These are phyloP conservation scores for Trypanosoma avium DNA, from an alignment of 208 protist genomes.

Conservation along the genomic window DNA sequence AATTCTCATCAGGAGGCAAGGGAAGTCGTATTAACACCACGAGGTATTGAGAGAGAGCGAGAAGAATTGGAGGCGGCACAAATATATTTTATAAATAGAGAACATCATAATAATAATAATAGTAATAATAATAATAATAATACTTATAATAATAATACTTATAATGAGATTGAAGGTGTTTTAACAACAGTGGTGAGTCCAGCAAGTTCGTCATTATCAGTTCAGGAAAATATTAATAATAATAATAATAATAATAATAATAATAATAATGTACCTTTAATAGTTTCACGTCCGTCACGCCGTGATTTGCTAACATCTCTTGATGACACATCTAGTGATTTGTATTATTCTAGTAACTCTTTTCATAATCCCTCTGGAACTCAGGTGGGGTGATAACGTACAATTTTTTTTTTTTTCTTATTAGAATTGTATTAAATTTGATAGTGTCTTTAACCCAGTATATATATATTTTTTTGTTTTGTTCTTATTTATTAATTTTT, in stretches of 20 bases:
- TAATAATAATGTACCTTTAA: not conserved
- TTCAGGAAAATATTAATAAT: not conserved
- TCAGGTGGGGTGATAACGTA: not conserved
- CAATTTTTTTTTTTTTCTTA: too few species aligned
- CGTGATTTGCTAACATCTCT: not conserved
- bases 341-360: not conserved
- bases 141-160: not conserved
- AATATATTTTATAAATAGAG: not conserved
- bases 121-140: not conserved
- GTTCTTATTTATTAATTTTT: not conserved
- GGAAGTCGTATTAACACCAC: conserved; percentile 2
- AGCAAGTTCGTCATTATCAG: too few species aligned
- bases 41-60: conserved; percentile 1
- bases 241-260: not conserved
- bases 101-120: not conserved
- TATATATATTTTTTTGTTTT: not conserved
- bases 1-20: not conserved
- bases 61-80: not conserved
- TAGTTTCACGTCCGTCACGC: conserved; percentile 3
- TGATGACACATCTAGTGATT: not conserved
- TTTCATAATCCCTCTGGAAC: not conserved
- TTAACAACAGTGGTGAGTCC: not conserved
- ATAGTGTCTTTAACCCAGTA: too few species aligned
- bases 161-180: not conserved
- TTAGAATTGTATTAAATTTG: too few species aligned